Conservation (phyloP, 1,284 basidiomycete genomes). For the Ustilago xerochloae region DNA sequence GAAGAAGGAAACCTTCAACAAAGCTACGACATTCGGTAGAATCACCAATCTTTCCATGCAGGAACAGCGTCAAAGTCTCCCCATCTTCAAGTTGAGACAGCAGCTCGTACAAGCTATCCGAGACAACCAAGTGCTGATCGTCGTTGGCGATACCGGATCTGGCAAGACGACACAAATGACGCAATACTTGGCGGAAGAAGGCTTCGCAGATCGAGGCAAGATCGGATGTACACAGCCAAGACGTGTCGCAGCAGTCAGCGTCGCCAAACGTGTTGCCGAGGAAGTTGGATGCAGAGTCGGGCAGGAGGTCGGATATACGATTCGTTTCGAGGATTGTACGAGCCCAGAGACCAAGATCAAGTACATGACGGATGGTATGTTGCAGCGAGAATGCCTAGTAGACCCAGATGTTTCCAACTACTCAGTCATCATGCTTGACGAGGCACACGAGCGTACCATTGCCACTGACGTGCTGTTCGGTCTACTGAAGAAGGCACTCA, state of each 20-base stretch:
- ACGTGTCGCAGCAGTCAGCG: slow-evolving; percentile 99
- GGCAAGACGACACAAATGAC: slow-evolving; percentile 92
- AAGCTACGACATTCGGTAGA: slow-evolving; percentile 94
- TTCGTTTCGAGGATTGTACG: slow-evolving; percentile 99
- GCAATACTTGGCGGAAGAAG: slow-evolving; percentile 89
- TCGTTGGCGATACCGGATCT: slow-evolving; percentile 93
- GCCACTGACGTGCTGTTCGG: slow-evolving; percentile 98
- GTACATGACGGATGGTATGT: slow-evolving; percentile 99
- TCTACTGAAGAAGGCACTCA: slow-evolving; percentile 93
- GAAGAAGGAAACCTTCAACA: slow-evolving; percentile 94
- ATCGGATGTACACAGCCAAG: slow-evolving; percentile 98
- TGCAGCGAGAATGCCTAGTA: slow-evolving; percentile 93
- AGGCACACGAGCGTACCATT: slow-evolving; percentile 98
- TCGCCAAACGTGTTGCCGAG: slow-evolving; percentile 96
- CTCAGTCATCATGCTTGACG: slow-evolving; percentile 96
- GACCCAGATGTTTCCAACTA: slow-evolving; percentile 93
- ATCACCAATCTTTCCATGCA: slow-evolving; percentile 90
- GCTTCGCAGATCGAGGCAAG: slow-evolving; percentile 84
- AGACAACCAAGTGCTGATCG: slow-evolving; percentile 93
- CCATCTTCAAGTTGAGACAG: slow-evolving; percentile 95
- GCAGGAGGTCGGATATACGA: slow-evolving; percentile 96
- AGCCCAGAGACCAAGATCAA: slow-evolving; percentile 98
- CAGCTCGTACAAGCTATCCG: slow-evolving; percentile 88
- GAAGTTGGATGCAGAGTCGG: slow-evolving; percentile 96
- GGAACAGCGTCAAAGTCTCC: slow-evolving; percentile 89